Conservation (phyloP, 2,329 filamentous ascomycete genomes). For the Penicillium concentricum region DNA sequence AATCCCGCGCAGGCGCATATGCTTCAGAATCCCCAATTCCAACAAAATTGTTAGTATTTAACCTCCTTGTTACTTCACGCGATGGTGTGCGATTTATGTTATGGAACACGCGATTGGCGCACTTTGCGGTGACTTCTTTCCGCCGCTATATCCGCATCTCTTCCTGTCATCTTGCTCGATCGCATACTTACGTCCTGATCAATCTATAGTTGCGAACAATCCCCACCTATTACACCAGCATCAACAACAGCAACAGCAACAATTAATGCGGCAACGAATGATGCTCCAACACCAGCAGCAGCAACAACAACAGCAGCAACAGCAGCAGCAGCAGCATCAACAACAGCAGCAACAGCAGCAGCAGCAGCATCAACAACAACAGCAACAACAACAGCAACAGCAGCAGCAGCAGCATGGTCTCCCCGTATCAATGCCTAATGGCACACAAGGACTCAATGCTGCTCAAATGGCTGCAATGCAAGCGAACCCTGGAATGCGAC, state of each 20-base stretch:
- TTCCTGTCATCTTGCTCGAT: not conserved
- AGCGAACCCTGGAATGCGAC: constrained; percentile 41
- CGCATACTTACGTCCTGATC: constrained; percentile 11
- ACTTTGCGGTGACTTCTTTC: not conserved
- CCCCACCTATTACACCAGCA: constrained; percentile 49
- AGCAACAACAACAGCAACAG: constrained; percentile 35
- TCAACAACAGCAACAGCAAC: constrained; percentile 37
- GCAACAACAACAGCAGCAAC: constrained; percentile 33
- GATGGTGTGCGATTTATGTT: not conserved
- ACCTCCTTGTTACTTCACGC: not conserved
- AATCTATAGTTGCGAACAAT: constrained; percentile 38
- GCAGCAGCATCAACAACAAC: constrained; percentile 34
- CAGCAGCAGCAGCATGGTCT: constrained; percentile 36
- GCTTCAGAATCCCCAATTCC: constrained; percentile 51
- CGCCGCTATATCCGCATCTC: not conserved
- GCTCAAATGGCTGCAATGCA: constrained; percentile 48
- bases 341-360: constrained; percentile 37
- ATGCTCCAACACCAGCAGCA: constrained; percentile 30
- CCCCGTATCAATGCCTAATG: constrained; percentile 43
- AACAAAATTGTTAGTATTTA: constrained; percentile 42
- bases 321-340: constrained; percentile 33
- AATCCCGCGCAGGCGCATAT: constrained; percentile 55
- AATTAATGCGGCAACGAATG: constrained; percentile 27
- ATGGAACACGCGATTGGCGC: not conserved
- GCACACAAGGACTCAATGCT: constrained; percentile 40